A percentile compares a stretch with the other conserved stretches of the same genome.
phyloP scores from a whole-genome alignment of 164 flowering plant genomes.

The Vitis rupestris region DNA sequence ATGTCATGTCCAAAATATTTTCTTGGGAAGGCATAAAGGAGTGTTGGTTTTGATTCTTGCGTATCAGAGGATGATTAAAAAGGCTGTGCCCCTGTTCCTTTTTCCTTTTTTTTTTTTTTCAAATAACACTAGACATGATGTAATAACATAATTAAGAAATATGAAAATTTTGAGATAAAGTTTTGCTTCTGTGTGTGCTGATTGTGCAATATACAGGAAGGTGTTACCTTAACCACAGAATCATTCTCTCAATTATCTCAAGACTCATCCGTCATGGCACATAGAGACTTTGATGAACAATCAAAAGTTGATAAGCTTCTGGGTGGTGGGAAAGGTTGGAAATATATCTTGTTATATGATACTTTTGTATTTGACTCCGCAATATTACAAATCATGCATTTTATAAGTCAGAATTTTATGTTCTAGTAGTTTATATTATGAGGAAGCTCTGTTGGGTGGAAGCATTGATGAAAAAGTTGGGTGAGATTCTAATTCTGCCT shows the following conservation, averaged over 20 bases:
- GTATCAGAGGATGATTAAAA: too few relatives aligned
- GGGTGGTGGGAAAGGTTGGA: conserved; percentile 51
- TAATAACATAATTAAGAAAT: not conserved
- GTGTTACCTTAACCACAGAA: conserved; percentile 48
- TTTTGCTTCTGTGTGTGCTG: conserved; percentile 12
- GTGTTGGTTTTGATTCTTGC: too few relatives aligned
- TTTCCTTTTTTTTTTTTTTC: too few relatives aligned
- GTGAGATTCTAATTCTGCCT: not conserved
- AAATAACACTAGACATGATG: too few relatives aligned
- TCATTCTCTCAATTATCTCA: conserved; percentile 55
- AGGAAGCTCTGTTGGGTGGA: not conserved
- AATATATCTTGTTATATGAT: not conserved
- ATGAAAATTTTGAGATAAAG: not conserved
- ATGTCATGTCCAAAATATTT: not conserved
- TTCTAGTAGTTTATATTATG: not conserved
- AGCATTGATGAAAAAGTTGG: not conserved
- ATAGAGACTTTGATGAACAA: conserved; percentile 22
- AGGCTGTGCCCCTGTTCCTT: too few relatives aligned
- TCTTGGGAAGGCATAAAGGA: not conserved
- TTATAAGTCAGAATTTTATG: not conserved
- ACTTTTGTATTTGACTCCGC: not conserved
- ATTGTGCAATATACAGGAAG: conserved; percentile 61
- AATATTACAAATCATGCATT: not conserved
- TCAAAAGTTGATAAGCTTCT: conserved; percentile 65
- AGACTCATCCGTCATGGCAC: conserved; percentile 29